These are phyloP conservation scores for Phanerodontia chrysosporium DNA, from an alignment of 768 basidiomycete genomes.

Conservation along the genomic window DNA sequence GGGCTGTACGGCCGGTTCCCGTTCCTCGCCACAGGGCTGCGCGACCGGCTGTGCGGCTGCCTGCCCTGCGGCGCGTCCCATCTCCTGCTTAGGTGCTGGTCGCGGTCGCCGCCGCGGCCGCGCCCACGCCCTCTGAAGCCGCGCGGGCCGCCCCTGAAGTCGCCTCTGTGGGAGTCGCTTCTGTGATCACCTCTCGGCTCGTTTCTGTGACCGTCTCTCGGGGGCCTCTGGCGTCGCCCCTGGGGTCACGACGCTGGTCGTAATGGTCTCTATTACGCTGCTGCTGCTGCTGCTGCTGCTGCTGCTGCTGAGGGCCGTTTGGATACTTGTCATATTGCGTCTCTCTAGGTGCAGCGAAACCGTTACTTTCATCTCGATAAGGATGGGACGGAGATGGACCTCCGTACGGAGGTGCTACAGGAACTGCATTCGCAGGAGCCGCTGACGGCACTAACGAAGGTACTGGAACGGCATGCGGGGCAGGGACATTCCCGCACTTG, in stretches of 20 bases:
- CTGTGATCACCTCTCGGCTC: slow-evolving; percentile 37
- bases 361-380: slow-evolving; percentile 42
- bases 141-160: slow-evolving; percentile 48
- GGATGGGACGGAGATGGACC: slow-evolving; percentile 24
- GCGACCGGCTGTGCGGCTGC: slow-evolving; percentile 56
- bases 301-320: slow-evolving; percentile 21
- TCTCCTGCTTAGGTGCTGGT: slow-evolving; percentile 33
- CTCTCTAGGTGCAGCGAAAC: slow-evolving; percentile 25
- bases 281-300: no score
- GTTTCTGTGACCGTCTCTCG: slow-evolving; percentile 49
- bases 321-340: slow-evolving; percentile 39
- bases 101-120: slow-evolving; percentile 61
- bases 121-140: slow-evolving; percentile 58
- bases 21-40: slow-evolving; percentile 55
- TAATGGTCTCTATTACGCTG: slow-evolving; percentile 47
- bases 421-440: slow-evolving; percentile 23
- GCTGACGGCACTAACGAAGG: slow-evolving; percentile 27
- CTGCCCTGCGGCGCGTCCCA: slow-evolving; percentile 43
- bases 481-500: slow-evolving; percentile 29
- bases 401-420: slow-evolving; percentile 26
- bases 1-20: slow-evolving; percentile 56
- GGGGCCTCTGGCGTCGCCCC: slow-evolving; percentile 51
- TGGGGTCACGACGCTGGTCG: slow-evolving; percentile 46
- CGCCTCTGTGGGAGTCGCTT: slow-evolving; percentile 15
- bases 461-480: slow-evolving; percentile 21